These are phyloP conservation scores for Gleditsia sinensis DNA, from an alignment of 306 rosid genomes.

Conservation along the genomic window DNA sequence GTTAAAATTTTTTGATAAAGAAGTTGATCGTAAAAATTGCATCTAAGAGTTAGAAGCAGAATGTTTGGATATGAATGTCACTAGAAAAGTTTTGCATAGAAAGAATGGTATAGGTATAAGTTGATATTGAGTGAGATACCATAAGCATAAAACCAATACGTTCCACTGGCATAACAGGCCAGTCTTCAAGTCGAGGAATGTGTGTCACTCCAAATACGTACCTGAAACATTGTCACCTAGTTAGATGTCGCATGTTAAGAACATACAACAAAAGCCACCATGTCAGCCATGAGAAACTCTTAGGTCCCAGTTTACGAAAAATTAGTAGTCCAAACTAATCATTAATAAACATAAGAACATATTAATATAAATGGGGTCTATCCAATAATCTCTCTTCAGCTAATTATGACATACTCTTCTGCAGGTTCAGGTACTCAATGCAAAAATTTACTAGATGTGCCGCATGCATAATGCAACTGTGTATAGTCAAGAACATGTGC, in stretches of 20 bases:
- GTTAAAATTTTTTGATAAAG: too few species aligned
- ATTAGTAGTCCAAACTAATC: too few species aligned
- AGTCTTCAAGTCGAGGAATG: constrained; percentile 81
- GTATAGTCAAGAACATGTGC: neutral
- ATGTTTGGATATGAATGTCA: neutral
- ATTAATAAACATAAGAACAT: too few species aligned
- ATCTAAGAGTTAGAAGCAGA: too few species aligned
- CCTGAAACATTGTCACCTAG: constrained; percentile 46
- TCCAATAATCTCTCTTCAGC: too few species aligned
- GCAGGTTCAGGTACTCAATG: neutral
- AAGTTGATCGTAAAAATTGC: too few species aligned
- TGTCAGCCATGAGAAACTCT: too few species aligned
- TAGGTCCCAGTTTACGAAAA: too few species aligned
- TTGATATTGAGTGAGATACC: constrained; percentile 45
- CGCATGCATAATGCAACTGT: constrained; percentile 15
- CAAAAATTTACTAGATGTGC: neutral
- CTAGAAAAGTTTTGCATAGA: neutral
- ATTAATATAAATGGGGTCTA: too few species aligned
- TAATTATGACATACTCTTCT: neutral
- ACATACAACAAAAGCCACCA: constrained; percentile 4
- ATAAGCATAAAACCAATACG: constrained; percentile 71
- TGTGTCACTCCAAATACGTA: constrained; percentile 79
- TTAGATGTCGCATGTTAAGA: constrained; percentile 14
- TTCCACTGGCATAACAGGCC: constrained; percentile 89
- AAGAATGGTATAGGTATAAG: constrained; percentile 23